These are phyloP conservation scores for Sicyos edulis DNA, from an alignment of 306 rosid species.

Conservation along the genomic window DNA sequence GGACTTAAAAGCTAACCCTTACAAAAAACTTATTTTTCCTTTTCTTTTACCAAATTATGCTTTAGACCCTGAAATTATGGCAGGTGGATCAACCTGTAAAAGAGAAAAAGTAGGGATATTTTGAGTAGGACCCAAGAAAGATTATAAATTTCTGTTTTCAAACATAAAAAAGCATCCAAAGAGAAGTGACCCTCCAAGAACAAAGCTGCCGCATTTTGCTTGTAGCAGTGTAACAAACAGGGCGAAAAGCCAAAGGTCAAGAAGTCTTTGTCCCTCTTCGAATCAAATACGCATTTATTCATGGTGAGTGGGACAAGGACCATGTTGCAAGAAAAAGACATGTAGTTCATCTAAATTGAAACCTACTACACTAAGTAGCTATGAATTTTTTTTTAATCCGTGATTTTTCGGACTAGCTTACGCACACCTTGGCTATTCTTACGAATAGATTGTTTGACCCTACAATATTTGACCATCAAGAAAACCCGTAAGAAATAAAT, in stretches of 20 bases:
- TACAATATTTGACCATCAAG: no score
- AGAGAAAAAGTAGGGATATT: not conserved
- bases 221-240: not conserved
- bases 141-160: not conserved
- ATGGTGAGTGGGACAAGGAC: slow-evolving; percentile 5
- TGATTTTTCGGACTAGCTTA: no score
- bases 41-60: not conserved
- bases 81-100: not conserved
- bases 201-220: slow-evolving; percentile 6
- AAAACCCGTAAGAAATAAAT: no score
- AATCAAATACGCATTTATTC: not conserved
- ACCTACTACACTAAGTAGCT: no score
- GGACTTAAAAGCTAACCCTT: not conserved
- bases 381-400: no score
- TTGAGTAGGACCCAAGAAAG: slow-evolving; percentile 9
- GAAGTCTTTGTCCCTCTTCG: not conserved
- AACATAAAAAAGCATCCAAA: slow-evolving; percentile 4
- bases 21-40: no score
- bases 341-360: not conserved
- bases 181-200: slow-evolving; percentile 5
- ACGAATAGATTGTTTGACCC: no score
- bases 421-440: no score
- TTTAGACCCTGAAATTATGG: slow-evolving; percentile 3
- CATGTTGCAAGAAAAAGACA: not conserved
- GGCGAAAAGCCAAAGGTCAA: slow-evolving; percentile 15